phyloP scores from a whole-genome alignment of 2,329 filamentous ascomycete genomes.

The Laburnicola sp. region DNA sequence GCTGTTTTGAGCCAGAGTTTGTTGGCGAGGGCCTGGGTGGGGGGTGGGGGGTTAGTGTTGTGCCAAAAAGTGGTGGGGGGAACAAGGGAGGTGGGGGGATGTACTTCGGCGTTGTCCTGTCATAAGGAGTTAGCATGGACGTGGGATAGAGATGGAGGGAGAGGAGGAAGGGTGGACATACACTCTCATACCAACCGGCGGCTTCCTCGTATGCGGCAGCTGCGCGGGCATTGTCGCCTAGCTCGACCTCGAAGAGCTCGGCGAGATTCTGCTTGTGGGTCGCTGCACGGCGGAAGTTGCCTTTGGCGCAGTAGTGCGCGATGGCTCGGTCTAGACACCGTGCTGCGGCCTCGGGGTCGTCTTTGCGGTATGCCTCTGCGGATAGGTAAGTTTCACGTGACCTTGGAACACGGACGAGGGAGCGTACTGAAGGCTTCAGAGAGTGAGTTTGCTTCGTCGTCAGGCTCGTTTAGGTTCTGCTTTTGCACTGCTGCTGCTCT shows the following conservation, averaged over 20 bases:
- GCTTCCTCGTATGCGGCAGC: constrained; percentile 83
- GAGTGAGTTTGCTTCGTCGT: constrained; percentile 86
- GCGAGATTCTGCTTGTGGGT: constrained; percentile 87
- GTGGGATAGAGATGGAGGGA: background rate
- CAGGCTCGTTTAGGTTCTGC: constrained; percentile 81
- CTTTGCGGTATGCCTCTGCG: constrained; percentile 78
- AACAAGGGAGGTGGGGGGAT: background rate
- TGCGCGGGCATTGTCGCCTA: constrained; percentile 76
- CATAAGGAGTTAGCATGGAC: constrained; percentile 19
- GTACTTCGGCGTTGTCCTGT: constrained; percentile 45
- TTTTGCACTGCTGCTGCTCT: constrained; percentile 78
- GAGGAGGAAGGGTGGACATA: constrained; percentile 20
- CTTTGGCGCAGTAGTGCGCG: constrained; percentile 81
- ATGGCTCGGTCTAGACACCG: constrained; percentile 79
- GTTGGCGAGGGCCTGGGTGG: constrained; percentile 69
- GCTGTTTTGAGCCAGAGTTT: constrained; percentile 92
- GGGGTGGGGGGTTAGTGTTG: constrained; percentile 24
- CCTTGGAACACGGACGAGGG: accelerated
- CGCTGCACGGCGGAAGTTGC: constrained; percentile 88
- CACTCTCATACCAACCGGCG: constrained; percentile 78
- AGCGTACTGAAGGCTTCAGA: constrained; percentile 77
- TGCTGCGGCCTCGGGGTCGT: constrained; percentile 79
- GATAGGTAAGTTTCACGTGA: constrained; percentile 20
- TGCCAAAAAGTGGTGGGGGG: constrained; percentile 18
- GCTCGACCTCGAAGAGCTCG: constrained; percentile 80